These are phyloP conservation scores for Elasticomyces elasticus DNA, from an alignment of 495 filamentous ascomycete species.

Conservation along the genomic window DNA sequence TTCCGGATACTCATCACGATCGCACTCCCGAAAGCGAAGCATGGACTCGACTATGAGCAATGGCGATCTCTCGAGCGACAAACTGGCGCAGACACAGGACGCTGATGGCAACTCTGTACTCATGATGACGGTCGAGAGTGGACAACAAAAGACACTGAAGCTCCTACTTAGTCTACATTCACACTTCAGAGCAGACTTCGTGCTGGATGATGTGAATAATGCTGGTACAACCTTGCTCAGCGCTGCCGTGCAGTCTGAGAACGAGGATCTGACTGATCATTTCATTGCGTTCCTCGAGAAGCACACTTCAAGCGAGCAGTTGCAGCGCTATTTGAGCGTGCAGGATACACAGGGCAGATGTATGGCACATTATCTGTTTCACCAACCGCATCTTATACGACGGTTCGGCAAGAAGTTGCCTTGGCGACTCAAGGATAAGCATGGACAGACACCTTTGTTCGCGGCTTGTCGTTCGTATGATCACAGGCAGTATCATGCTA, in stretches of 20 bases:
- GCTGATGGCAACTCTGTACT: slow-evolving; percentile 68
- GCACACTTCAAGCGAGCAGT: slow-evolving; percentile 40
- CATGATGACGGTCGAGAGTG: slow-evolving; percentile 92
- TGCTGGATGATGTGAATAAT: slow-evolving; percentile 76
- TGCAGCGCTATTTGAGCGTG: slow-evolving; percentile 56
- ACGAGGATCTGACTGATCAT: slow-evolving; percentile 61
- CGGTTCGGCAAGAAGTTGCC: slow-evolving; percentile 66
- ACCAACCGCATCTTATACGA: slow-evolving; percentile 67
- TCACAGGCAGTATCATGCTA: slow-evolving; percentile 70
- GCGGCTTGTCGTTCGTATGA: slow-evolving; percentile 93
- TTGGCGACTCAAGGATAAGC: slow-evolving; percentile 86
- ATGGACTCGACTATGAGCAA: slow-evolving; percentile 44
- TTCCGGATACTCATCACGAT: slow-evolving; percentile 54
- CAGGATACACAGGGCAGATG: slow-evolving; percentile 82
- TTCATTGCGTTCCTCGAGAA: slow-evolving; percentile 57
- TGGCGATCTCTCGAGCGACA: slow-evolving; percentile 75
- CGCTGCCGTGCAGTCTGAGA: slow-evolving; percentile 85
- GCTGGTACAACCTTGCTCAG: slow-evolving; percentile 84
- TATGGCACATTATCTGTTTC: slow-evolving; percentile 92
- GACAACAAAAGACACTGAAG: slow-evolving; percentile 54
- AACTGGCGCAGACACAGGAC: slow-evolving; percentile 70
- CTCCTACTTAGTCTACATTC: slow-evolving; percentile 70
- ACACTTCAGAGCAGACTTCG: slow-evolving; percentile 55
- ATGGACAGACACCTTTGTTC: slow-evolving; percentile 92
- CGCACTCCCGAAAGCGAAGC: slow-evolving; percentile 50